A percentile compares a stretch with the other conserved stretches of the same genome.
Evolutionary conservation across 2,329 filamentous ascomycete genomes (phyloP).

Genomic region (Zymoseptoria crescenta): DNA sequence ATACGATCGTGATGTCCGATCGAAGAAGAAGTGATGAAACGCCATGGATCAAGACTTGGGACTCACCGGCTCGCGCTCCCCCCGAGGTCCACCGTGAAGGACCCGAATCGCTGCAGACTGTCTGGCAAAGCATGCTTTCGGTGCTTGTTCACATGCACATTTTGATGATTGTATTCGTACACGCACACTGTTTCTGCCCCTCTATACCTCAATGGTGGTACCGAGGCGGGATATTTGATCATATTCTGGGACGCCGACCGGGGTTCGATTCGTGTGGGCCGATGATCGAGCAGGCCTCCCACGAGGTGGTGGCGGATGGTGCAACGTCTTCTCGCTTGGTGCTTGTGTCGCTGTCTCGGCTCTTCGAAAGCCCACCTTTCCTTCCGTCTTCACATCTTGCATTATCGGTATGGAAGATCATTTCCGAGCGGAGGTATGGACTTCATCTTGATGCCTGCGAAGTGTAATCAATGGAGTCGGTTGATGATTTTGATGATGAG

Average conservation of each 20-base stretch:
- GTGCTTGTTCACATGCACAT: neutral
- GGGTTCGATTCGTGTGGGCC: neutral
- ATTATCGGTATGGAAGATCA: neutral
- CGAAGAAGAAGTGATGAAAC: neutral
- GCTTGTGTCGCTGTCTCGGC: neutral
- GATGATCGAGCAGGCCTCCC: neutral
- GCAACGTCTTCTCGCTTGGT: neutral
- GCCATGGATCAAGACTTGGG: neutral
- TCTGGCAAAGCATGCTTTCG: neutral
- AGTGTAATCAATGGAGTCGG: neutral
- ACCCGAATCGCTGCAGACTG: neutral
- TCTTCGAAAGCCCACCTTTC: neutral
- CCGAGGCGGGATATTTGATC: neutral
- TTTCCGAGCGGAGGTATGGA: neutral
- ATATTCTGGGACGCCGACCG: neutral
- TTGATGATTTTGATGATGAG: neutral
- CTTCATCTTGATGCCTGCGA: neutral
- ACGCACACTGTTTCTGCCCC: neutral
- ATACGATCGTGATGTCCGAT: neutral
- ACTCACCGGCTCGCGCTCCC: neutral
- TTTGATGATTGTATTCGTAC: neutral
- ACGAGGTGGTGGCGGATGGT: neutral
- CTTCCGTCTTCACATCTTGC: neutral
- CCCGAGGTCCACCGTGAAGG: neutral
- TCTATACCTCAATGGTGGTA: neutral